These are phyloP conservation scores for Fusarium odoratissimum DNA, from an alignment of 2,329 filamentous ascomycete genomes.

Conservation along the genomic window DNA sequence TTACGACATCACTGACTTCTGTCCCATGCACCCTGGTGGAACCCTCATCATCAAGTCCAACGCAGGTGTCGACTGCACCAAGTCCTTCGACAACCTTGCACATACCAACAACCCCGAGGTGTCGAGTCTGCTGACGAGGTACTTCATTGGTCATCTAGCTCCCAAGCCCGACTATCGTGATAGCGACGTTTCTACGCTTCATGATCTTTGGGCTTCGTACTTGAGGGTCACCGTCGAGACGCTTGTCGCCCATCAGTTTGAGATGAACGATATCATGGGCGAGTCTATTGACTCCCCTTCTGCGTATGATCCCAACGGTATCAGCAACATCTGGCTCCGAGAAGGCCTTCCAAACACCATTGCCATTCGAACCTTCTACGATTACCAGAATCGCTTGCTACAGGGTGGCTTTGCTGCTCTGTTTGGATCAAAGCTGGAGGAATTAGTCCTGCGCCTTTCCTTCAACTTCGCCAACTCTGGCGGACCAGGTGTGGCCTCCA, in stretches of 20 bases:
- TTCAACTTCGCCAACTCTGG: slow-evolving; percentile 61
- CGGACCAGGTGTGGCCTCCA: slow-evolving; percentile 55
- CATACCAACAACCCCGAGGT: slow-evolving; percentile 68
- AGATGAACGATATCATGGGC: slow-evolving; percentile 63
- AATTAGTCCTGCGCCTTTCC: slow-evolving; percentile 64
- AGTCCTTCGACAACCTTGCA: slow-evolving; percentile 64
- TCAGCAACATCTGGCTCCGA: slow-evolving; percentile 57
- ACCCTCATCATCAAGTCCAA: slow-evolving; percentile 66
- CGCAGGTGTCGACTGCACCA: slow-evolving; percentile 64
- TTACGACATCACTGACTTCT: slow-evolving; percentile 66
- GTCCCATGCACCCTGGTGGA: slow-evolving; percentile 64
- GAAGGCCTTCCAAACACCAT: slow-evolving; percentile 60
- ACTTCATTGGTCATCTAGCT: slow-evolving; percentile 64
- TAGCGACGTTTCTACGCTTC: slow-evolving; percentile 57
- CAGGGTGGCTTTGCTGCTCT: slow-evolving; percentile 63
- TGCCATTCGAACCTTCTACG: slow-evolving; percentile 63
- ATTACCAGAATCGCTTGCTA: slow-evolving; percentile 63
- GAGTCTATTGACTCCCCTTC: slow-evolving; percentile 45
- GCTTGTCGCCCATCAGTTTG: slow-evolving; percentile 64
- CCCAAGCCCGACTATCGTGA: slow-evolving; percentile 62
- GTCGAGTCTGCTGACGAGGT: slow-evolving; percentile 63
- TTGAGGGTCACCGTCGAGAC: slow-evolving; percentile 62
- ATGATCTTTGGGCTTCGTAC: slow-evolving; percentile 64
- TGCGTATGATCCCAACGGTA: slow-evolving; percentile 16
- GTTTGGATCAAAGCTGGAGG: slow-evolving; percentile 64